A percentile compares a stretch with the other conserved stretches of the same genome.
phyloP scores from a whole-genome alignment of 768 basidiomycete genomes.

The Termitomyces sp. region DNA sequence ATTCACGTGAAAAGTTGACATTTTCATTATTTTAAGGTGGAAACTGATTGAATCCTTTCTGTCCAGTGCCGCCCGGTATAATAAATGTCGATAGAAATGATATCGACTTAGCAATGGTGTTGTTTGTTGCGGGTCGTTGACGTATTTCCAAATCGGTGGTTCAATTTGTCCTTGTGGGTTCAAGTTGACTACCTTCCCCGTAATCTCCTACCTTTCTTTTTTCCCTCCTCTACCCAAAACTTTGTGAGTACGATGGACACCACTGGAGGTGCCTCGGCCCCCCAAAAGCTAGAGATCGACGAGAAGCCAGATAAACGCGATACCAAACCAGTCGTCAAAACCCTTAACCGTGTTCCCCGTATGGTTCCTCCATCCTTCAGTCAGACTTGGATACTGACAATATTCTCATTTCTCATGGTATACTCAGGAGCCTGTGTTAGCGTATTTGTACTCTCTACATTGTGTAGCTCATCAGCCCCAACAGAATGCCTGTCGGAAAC shows the following conservation, averaged over 20 bases:
- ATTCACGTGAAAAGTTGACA: too few relatives aligned
- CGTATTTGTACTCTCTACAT: neutral
- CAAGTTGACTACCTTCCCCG: slow-evolving; percentile 17
- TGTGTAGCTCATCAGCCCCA: slow-evolving; percentile 13
- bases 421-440: slow-evolving; percentile 76
- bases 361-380: slow-evolving; percentile 38
- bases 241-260: slow-evolving; percentile 32
- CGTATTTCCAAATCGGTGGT: slow-evolving; percentile 21
- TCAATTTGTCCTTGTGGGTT: slow-evolving; percentile 20
- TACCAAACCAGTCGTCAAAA: slow-evolving; percentile 69
- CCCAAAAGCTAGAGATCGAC: slow-evolving; percentile 67
- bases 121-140: slow-evolving; percentile 7
- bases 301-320: slow-evolving; percentile 59
- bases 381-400: slow-evolving; percentile 13
- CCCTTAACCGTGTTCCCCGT: slow-evolving; percentile 87
- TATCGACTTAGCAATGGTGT: slow-evolving; percentile 7
- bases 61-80: too few relatives aligned
- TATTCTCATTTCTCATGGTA: slow-evolving; percentile 11
- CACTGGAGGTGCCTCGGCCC: slow-evolving; percentile 25
- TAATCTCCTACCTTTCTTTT: slow-evolving; percentile 16
- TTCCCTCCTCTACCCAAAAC: slow-evolving; percentile 12
- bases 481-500: slow-evolving; percentile 92
- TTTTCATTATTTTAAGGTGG: too few relatives aligned
- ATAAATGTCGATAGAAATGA: neutral
- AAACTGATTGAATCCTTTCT: too few relatives aligned